Conservation (phyloP, 345 rosid genomes). For the Citrus australasica region DNA sequence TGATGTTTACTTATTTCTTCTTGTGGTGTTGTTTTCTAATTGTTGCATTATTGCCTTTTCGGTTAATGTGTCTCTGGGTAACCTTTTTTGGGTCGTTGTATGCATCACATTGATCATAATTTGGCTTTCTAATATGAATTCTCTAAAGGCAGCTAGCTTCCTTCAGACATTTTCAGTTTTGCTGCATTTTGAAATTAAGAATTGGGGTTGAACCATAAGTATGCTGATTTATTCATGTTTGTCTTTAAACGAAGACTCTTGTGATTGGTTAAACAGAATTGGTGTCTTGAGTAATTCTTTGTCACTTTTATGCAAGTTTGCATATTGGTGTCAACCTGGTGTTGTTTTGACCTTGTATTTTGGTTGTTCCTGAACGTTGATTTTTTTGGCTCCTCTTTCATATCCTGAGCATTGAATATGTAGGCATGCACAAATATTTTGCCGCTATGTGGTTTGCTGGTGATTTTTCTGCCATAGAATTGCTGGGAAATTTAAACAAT, state of each 20-base stretch:
- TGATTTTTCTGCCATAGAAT: not conserved
- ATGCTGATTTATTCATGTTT: not conserved
- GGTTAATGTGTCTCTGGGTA: constrained; percentile 3
- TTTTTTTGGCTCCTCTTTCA: not conserved
- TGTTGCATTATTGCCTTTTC: not conserved
- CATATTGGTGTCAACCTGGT: not conserved
- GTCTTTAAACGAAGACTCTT: not conserved
- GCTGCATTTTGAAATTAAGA: not conserved
- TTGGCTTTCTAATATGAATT: not conserved
- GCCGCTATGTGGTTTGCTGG: no score
- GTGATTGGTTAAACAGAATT: not conserved
- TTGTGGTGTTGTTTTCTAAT: not conserved
- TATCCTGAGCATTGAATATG: not conserved
- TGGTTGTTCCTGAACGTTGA: not conserved
- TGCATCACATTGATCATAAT: constrained; percentile 5
- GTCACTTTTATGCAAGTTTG: not conserved
- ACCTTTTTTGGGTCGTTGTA: not conserved
- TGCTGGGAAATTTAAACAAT: not conserved
- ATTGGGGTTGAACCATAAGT: not conserved
- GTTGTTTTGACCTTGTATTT: not conserved
- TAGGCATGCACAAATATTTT: not conserved
- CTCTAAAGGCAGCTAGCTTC: not conserved
- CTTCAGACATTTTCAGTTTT: not conserved
- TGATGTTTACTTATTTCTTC: not conserved
- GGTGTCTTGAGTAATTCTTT: not conserved